These are phyloP conservation scores for Kodamaea alishanica DNA, from an alignment of 1,139 yeast genomes.

Conservation along the genomic window DNA sequence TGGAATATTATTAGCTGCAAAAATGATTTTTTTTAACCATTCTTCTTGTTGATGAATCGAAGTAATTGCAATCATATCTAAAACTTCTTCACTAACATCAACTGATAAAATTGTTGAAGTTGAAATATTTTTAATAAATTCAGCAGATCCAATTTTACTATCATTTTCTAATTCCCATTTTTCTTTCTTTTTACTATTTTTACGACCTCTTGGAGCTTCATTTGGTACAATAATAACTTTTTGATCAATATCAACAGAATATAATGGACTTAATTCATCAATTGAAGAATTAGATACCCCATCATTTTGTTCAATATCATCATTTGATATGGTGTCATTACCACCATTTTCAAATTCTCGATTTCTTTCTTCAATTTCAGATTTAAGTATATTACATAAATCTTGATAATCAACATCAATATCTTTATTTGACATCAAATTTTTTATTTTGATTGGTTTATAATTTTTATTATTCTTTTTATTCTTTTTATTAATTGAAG, in stretches of 20 bases:
- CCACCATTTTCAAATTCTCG: constrained; percentile 6
- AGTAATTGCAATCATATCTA: constrained; percentile 76
- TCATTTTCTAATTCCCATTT: constrained; percentile 78
- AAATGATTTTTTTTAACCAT: constrained; percentile 84
- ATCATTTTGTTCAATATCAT: constrained; percentile 14
- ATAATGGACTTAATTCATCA: constrained; percentile 23
- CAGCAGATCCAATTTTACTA: constrained; percentile 58
- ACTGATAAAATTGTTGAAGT: constrained; percentile 69
- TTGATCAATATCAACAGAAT: constrained; percentile 46
- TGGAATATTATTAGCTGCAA: constrained; percentile 54
- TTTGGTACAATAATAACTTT: constrained; percentile 62
- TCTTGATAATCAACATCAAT: constrained; percentile 70
- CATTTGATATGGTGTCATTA: constrained; percentile 12
- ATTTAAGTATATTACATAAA: constrained; percentile 45
- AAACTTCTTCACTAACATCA: constrained; percentile 77
- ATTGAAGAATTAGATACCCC: constrained; percentile 9
- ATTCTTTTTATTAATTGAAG: constrained; percentile 33
- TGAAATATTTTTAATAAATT: constrained; percentile 52
- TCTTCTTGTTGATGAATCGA: constrained; percentile 78
- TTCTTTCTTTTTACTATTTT: constrained; percentile 66
- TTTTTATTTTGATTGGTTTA: constrained; percentile 72
- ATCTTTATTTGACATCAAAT: constrained; percentile 57
- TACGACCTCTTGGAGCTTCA: constrained; percentile 68
- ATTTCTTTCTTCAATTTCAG: constrained; percentile 37
- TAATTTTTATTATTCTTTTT: constrained; percentile 37